Percentiles rank a stretch among this genome's conserved stretches.
These are phyloP conservation scores for Eucalyptus camaldulensis DNA, from an alignment of 345 rosid genomes.

Conservation along the genomic window DNA sequence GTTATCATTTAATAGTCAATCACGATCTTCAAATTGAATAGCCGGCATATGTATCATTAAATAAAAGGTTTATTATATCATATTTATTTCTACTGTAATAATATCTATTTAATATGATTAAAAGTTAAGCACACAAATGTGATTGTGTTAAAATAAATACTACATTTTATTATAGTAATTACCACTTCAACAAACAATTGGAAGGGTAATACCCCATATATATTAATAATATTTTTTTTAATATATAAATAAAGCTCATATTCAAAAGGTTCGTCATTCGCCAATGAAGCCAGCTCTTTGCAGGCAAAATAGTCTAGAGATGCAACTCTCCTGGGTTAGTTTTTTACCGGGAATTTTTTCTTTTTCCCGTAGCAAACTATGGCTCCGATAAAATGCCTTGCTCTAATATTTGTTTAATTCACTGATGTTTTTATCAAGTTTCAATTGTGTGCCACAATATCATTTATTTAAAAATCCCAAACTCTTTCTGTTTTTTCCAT, in stretches of 20 bases:
- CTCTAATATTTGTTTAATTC: too few relatives aligned
- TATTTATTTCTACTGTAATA: neutral
- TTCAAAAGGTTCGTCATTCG: neutral
- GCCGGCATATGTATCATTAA: neutral
- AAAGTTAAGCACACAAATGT: neutral
- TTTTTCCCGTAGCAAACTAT: too few relatives aligned
- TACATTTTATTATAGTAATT: too few relatives aligned
- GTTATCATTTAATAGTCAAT: neutral
- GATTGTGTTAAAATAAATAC: neutral
- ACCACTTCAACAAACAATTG: too few relatives aligned
- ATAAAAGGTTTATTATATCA: too few relatives aligned
- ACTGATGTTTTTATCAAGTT: too few relatives aligned
- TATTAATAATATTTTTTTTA: too few relatives aligned
- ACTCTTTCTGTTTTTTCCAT: neutral
- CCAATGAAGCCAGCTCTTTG: neutral
- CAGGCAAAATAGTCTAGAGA: neutral
- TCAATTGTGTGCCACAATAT: too few relatives aligned
- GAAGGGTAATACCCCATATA: neutral
- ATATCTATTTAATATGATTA: neutral
- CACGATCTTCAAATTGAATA: neutral
- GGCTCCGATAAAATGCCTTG: too few relatives aligned
- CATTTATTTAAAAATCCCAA: neutral
- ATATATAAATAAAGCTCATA: too few relatives aligned
- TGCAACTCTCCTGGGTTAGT: neutral
- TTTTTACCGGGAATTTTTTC: neutral